phyloP scores from a whole-genome alignment of 345 rosid species.

The Boechera divaricarpa region DNA sequence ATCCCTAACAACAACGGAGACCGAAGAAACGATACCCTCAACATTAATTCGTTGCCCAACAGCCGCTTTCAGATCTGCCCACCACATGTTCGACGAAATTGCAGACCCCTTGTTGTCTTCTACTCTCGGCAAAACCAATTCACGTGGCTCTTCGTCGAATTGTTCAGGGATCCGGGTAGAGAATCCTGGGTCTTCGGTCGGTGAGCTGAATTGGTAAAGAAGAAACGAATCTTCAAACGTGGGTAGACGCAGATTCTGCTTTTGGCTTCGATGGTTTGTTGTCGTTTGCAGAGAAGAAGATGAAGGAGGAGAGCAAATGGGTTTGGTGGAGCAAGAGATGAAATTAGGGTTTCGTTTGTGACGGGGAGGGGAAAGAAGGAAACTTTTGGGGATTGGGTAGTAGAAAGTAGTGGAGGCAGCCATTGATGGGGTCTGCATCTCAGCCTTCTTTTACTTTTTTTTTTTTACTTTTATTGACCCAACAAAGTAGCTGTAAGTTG shows the following conservation, averaged over 20 bases:
- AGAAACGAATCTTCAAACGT: constrained; percentile 41
- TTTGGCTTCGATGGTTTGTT: constrained; percentile 52
- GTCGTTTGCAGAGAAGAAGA: constrained; percentile 47
- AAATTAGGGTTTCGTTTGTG: constrained; percentile 45
- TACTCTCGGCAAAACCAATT: constrained; percentile 2
- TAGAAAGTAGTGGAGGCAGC: constrained; percentile 49
- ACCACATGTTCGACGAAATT: constrained; percentile 88
- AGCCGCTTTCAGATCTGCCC: constrained; percentile 88
- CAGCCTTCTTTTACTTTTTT: constrained; percentile 14
- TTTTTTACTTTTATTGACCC: background rate
- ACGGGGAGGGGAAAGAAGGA: constrained; percentile 37
- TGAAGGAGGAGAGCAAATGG: constrained; percentile 32
- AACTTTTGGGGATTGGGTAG: constrained; percentile 50
- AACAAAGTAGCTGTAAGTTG: constrained; percentile 31
- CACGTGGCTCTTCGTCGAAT: constrained; percentile 42
- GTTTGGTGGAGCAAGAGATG: constrained; percentile 44
- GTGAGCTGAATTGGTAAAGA: constrained; percentile 52
- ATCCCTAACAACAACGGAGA: constrained; percentile 58
- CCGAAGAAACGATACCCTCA: constrained; percentile 80
- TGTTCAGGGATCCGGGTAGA: constrained; percentile 48
- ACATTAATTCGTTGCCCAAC: constrained; percentile 87
- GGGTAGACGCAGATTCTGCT: constrained; percentile 35
- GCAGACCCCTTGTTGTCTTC: constrained; percentile 17
- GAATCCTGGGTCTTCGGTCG: constrained; percentile 35
- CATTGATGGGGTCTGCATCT: constrained; percentile 54